Evolutionary conservation across 2,329 filamentous ascomycete genomes (phyloP).

Genomic region (Diplodia sapinea): DNA sequence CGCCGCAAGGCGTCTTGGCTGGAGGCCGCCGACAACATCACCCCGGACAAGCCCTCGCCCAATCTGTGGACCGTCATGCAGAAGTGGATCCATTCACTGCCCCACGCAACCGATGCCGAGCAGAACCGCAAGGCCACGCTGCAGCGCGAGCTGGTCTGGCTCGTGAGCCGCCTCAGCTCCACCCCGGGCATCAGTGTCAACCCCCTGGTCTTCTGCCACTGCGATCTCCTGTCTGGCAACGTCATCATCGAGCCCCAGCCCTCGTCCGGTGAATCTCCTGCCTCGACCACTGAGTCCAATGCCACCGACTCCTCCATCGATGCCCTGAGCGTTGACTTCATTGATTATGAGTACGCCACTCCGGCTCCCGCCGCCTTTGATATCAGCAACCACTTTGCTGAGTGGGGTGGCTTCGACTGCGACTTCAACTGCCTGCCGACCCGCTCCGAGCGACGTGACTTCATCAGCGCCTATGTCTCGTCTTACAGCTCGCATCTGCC

Average conservation of each 20-base stretch:
- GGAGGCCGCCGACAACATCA: constrained; percentile 49
- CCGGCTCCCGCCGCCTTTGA: constrained; percentile 95
- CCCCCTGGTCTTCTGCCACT: constrained; percentile 90
- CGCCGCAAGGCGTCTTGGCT: constrained; percentile 44
- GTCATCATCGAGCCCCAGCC: constrained; percentile 77
- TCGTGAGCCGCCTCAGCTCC: constrained; percentile 74
- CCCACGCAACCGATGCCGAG: constrained; percentile 72
- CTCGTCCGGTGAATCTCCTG: constrained; percentile 42
- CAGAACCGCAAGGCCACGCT: constrained; percentile 69
- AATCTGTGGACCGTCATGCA: constrained; percentile 96
- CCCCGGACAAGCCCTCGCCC: constrained; percentile 73
- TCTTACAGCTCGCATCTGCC: constrained; percentile 64
- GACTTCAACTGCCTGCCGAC: constrained; percentile 85
- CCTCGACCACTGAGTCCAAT: constrained; percentile 37
- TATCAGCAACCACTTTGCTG: constrained; percentile 95
- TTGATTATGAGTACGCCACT: constrained; percentile 98
- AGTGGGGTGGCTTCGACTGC: constrained; percentile 97
- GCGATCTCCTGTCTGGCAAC: constrained; percentile 94
- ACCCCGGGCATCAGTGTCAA: constrained; percentile 71
- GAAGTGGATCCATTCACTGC: constrained; percentile 90
- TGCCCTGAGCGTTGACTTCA: constrained; percentile 71
- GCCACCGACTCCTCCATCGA: constrained; percentile 29
- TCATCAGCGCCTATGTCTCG: constrained; percentile 81
- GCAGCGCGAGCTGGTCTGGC: constrained; percentile 74
- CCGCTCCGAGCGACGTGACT: constrained; percentile 74